Percentiles rank a stretch among this genome's conserved stretches.
phyloP scores from a whole-genome alignment of 148 eudicot species.

The Fagopyrum esculentum region DNA sequence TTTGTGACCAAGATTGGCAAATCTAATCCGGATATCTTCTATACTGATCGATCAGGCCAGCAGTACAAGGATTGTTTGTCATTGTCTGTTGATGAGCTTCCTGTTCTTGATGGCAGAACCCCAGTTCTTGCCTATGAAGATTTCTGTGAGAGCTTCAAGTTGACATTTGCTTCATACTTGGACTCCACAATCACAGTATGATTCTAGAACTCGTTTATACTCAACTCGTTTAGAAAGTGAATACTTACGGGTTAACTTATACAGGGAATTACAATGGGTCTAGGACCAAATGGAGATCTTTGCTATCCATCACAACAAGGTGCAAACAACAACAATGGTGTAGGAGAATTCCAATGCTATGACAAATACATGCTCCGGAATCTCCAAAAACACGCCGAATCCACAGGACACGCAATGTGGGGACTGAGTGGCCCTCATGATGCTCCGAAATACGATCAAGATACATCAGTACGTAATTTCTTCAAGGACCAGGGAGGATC shows the following conservation, averaged over 20 bases:
- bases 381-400: conserved; percentile 61
- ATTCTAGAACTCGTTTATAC: background rate
- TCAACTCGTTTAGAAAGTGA: background rate
- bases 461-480: conserved; percentile 40
- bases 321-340: conserved; percentile 32
- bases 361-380: conserved; percentile 61
- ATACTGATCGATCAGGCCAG: conserved; percentile 50
- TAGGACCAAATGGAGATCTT: conserved; percentile 93
- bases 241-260: background rate
- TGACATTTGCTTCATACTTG: conserved; percentile 44
- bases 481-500: conserved; percentile 68
- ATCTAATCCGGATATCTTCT: conserved; percentile 46
- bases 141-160: conserved; percentile 68
- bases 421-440: conserved; percentile 88
- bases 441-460: conserved; percentile 49
- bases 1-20: conserved; percentile 73
- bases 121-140: conserved; percentile 61
- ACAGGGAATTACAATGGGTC: conserved; percentile 68
- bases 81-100: conserved; percentile 58
- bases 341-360: conserved; percentile 86
- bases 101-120: conserved; percentile 63
- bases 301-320: conserved; percentile 57
- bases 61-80: conserved; percentile 61
- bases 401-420: conserved; percentile 63
- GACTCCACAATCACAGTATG: conserved; percentile 85